Evolutionary conservation across 495 filamentous ascomycete genomes (phyloP).

Genomic region (Symbiotaphrina buchneri): DNA sequence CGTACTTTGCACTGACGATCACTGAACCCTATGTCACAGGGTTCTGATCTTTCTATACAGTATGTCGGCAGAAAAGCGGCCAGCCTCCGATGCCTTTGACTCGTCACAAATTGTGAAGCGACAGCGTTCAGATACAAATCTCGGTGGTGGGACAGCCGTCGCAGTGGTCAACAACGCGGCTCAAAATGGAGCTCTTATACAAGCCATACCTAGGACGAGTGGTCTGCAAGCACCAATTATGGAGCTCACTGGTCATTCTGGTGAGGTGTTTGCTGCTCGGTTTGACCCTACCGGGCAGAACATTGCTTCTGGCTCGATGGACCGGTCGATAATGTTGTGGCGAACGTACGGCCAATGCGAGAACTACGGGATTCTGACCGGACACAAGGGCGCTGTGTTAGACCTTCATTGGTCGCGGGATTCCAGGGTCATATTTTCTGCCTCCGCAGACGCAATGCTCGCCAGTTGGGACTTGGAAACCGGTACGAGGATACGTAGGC

Average conservation of each 20-base stretch:
- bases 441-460: constrained; percentile 77
- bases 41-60: too few relatives aligned
- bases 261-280: constrained; percentile 76
- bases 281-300: constrained; percentile 75
- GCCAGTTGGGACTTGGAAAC: constrained; percentile 91
- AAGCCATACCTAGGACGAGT: constrained; percentile 61
- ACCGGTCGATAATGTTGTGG: constrained; percentile 94
- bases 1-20: too few relatives aligned
- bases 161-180: constrained; percentile 41
- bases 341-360: constrained; percentile 76
- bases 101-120: constrained; percentile 74
- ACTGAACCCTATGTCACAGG: too few relatives aligned
- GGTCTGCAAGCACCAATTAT: constrained; percentile 80
- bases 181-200: constrained; percentile 53
- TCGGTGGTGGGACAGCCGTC: constrained; percentile 34
- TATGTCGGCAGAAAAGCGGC: constrained; percentile 83
- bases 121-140: constrained; percentile 47
- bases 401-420: constrained; percentile 96
- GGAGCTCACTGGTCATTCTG: constrained; percentile 67
- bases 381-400: constrained; percentile 74
- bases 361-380: constrained; percentile 72
- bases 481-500: constrained; percentile 66
- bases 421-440: constrained; percentile 74
- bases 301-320: constrained; percentile 91
- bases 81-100: constrained; percentile 56